A percentile compares a stretch with the other conserved stretches of the same genome.
phyloP scores from a whole-genome alignment of 495 filamentous ascomycete species.

The Coniosporium apollinis region DNA sequence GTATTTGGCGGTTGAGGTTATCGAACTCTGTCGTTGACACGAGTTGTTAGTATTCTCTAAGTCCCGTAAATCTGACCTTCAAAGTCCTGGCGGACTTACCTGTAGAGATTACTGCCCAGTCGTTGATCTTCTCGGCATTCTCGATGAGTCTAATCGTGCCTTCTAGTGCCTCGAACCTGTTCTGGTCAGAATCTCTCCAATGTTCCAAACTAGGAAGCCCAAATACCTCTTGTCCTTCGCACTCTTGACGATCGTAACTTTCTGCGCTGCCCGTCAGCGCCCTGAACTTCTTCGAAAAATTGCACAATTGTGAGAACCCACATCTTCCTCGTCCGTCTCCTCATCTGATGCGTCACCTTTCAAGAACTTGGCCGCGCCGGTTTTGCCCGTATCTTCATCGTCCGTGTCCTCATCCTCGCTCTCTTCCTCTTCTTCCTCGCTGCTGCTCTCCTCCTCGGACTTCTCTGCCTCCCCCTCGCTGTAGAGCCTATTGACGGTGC shows the following conservation, averaged over 20 bases:
- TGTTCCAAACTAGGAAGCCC: too few relatives aligned
- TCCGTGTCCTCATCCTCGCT: conserved; percentile 25
- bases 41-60: conserved; percentile 4
- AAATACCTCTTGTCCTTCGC: conserved; percentile 98
- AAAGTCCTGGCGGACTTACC: conserved; percentile 33
- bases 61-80: not conserved
- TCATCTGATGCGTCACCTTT: conserved; percentile 38
- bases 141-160: conserved; percentile 75
- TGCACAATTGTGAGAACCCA: too few relatives aligned
- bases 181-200: too few relatives aligned
- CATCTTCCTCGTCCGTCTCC: conserved; percentile 50
- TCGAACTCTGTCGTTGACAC: conserved; percentile 58
- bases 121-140: conserved; percentile 91
- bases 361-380: conserved; percentile 67
- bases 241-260: conserved; percentile 74
- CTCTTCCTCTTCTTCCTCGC: conserved; percentile 15
- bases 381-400: conserved; percentile 48
- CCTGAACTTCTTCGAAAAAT: too few relatives aligned
- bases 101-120: conserved; percentile 84
- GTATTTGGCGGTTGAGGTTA: conserved; percentile 82
- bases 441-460: conserved; percentile 20
- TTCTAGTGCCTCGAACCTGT: conserved; percentile 82
- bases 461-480: conserved; percentile 59
- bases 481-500: too few relatives aligned
- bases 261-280: conserved; percentile 70